Base-by-base conservation (phyloP, 1,284 basidiomycete genomes). In the Microstroma glucosiphilum region DNA sequence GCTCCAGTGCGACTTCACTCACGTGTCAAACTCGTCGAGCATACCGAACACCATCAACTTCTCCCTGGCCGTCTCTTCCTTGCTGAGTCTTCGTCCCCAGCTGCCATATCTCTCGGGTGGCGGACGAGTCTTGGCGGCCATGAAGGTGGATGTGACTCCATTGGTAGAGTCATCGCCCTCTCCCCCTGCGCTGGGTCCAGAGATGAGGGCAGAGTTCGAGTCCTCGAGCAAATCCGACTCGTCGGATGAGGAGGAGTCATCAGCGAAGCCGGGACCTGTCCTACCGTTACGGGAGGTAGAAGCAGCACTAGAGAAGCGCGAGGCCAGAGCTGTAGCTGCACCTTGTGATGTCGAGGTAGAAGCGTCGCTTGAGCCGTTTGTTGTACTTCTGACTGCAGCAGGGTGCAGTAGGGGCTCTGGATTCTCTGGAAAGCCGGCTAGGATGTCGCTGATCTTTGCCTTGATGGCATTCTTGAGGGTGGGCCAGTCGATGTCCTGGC, bases 371-470 rank as follows among this genome's bases (percentile, higher is more conserved):
- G 43, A 21, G 12, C 43, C 43, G 21, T 48, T 17, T 12, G 43
- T 21, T 12, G 43, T 3, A 3, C 43, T 17, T 12, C 13, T 21
- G 6, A 48, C 3, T 25, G 51, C 51, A 23, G 21, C 51, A 15
- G 51, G 51, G 26, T 54, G 51, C 51, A 54, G 26, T 2, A 54
- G 51, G 8, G 51, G 51, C 21, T 26, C 13, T 19, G 51, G 51
- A 15, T 54, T 25, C 13, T 54, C 51, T 2, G 21, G 6, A 13
- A 54, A 54, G 21, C 51, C 26, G 6, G 21, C 51, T 17, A 54
- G 21, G 3, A 54, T 26, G 51, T 17, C 26, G 17, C 15, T 17
- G 51, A 54, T 54, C 21, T 13, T 21, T 6, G 25, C 2, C 21
- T 54, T 54, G 51, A 54, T 54, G 21, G 51, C 51, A 19, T 17